Evolutionary conservation across 495 filamentous ascomycete genomes (phyloP).

Genomic region (Endocarpon pusillum): DNA sequence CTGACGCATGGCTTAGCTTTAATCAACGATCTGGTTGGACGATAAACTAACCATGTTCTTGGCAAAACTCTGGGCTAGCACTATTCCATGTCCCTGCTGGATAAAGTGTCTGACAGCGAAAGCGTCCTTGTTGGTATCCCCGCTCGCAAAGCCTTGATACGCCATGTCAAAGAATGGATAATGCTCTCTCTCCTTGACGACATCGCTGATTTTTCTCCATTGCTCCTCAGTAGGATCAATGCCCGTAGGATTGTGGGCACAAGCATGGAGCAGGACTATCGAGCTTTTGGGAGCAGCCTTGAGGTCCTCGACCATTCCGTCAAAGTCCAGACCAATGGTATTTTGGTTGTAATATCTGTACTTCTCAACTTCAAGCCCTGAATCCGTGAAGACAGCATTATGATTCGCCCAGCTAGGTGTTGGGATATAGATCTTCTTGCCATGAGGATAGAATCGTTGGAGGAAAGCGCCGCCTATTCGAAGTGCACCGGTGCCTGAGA

Average conservation of each 20-base stretch:
- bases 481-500: conserved; percentile 92
- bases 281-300: conserved; percentile 73
- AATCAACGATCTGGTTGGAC: neutral
- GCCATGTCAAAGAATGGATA: conserved; percentile 99
- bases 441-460: conserved; percentile 68
- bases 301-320: conserved; percentile 82
- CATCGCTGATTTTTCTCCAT: conserved; percentile 84
- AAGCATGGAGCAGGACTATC: conserved; percentile 87
- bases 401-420: conserved; percentile 98
- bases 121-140: conserved; percentile 80
- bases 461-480: conserved; percentile 91
- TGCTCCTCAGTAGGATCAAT: conserved; percentile 86
- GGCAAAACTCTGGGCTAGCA: conserved; percentile 86
- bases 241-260: conserved; percentile 96
- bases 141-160: conserved; percentile 95
- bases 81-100: conserved; percentile 75
- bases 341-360: conserved; percentile 99
- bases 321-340: conserved; percentile 89
- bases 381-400: conserved; percentile 87
- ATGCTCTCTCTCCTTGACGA: conserved; percentile 76
- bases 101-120: conserved; percentile 87
- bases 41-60: conserved; percentile 82
- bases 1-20: conserved; percentile 17
- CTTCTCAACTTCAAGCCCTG: conserved; percentile 72
- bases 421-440: conserved; percentile 90